Conservation (phyloP, 2,329 filamentous ascomycete genomes). For the Ophiocordyceps polyrhachis-furcata region DNA sequence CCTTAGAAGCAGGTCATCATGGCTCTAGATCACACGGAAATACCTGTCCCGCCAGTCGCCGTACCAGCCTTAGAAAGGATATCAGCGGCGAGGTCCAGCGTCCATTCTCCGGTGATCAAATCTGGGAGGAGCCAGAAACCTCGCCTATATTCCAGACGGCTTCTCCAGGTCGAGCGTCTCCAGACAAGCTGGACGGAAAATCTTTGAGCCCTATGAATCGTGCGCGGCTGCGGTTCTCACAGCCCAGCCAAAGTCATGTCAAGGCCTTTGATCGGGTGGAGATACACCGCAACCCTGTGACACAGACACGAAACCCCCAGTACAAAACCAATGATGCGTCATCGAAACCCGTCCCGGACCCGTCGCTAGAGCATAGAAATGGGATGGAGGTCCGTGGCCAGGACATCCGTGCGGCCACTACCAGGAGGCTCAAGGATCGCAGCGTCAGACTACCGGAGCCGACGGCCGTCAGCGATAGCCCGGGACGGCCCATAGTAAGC, state of each 20-base stretch:
- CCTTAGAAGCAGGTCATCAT: slow-evolving; percentile 5
- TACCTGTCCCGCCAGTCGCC: slow-evolving; percentile 24
- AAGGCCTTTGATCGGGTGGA: slow-evolving; percentile 38
- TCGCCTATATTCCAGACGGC: slow-evolving; percentile 2
- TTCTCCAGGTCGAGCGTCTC: slow-evolving; percentile 12
- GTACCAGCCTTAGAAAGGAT: slow-evolving; percentile 49
- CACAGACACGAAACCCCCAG: slow-evolving; percentile 61
- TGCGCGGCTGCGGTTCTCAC: slow-evolving; percentile 21
- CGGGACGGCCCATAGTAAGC: slow-evolving; percentile 89
- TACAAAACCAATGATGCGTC: slow-evolving; percentile 51
- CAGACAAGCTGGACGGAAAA: slow-evolving; percentile 14
- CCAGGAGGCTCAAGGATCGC: slow-evolving; percentile 71
- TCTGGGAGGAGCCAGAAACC: slow-evolving; percentile 71
- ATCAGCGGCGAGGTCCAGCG: slow-evolving; percentile 48
- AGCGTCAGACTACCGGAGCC: slow-evolving; percentile 77
- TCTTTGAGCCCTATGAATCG: slow-evolving; percentile 14
- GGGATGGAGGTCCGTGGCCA: slow-evolving; percentile 70
- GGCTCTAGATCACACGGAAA: slow-evolving; percentile 21
- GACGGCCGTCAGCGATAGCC: slow-evolving; percentile 75
- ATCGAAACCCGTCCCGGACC: slow-evolving; percentile 15
- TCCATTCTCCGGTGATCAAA: slow-evolving; percentile 57
- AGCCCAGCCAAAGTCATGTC: slow-evolving; percentile 15
- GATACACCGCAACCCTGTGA: slow-evolving; percentile 69
- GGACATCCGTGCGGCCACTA: slow-evolving; percentile 79
- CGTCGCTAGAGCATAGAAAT: slow-evolving; percentile 43